Evolutionary conservation across 2,329 filamentous ascomycete genomes (phyloP), one percentile per base, ranked within the genome.

Genomic region (Pseudogymnoascus sp.): DNA sequence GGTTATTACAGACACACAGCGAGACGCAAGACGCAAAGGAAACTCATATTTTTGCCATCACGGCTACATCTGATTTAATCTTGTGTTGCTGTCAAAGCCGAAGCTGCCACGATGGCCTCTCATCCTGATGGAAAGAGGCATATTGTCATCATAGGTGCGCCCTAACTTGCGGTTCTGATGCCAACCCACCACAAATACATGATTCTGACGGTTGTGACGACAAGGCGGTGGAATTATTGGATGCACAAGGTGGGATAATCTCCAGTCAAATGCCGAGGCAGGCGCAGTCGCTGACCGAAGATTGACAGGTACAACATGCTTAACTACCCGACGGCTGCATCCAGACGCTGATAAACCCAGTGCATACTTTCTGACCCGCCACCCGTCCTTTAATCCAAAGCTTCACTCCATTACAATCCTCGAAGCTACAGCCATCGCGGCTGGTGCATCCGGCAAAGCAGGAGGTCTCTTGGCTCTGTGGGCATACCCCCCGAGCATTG

Each of bases 371-470:
- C 79, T 97, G 52, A 93, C 91, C 1, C 86, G 89, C 64, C 92
- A 97, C 72, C 86, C 88, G 29, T 86, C 82, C 27, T 97, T 89
- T 76, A 82, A 93, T 72, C 84, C 86, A 27, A 76, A 82, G 13
- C 82, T 83, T 63, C 90, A 96, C 73, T 85, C 79, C 55, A 87
- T 97, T 69, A 95, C 89, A 0, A 78, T 97, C 18, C 81, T 97
- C 60, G 93, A 97, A 77, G 92, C 92, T 2, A 86, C 86, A 0
- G 81, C 86, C 55, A 86, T 97, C 66, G 93, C 92, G 5, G 84
- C 89, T 33, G 92, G 90, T 31, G 92, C 93, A 58, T 96, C 90
- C 8, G 93, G 93, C 37, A 97, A 96, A 76, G 92, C 93, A 1
- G 93, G 93, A 18, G 93, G 93, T 1, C 80, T 97, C 6, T 80